phyloP scores from a whole-genome alignment of 2,329 filamentous ascomycete genomes.

The Colletotrichum graminicola region DNA sequence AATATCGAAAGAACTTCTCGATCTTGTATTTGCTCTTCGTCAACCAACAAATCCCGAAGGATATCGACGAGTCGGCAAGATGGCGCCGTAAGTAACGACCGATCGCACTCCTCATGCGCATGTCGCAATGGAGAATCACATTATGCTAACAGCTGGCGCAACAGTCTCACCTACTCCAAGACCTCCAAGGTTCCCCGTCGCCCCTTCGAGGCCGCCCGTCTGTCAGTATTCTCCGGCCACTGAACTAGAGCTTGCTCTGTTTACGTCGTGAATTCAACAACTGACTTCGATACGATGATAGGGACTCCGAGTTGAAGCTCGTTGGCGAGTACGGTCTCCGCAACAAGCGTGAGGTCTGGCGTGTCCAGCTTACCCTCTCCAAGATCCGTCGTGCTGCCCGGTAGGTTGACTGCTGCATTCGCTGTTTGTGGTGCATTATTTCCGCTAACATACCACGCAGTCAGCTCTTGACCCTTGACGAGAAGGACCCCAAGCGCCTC shows the following conservation, averaged over 20 bases:
- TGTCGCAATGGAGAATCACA: background rate
- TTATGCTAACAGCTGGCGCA: constrained; percentile 41
- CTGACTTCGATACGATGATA: constrained; percentile 73
- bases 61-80: constrained; percentile 51
- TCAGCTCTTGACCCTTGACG: constrained; percentile 99
- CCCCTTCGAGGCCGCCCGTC: constrained; percentile 99
- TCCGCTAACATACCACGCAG: constrained; percentile 61
- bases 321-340: constrained; percentile 99
- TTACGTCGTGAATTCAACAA: constrained; percentile 83
- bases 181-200: constrained; percentile 99
- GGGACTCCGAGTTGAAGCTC: constrained; percentile 99
- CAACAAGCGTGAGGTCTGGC: constrained; percentile 99
- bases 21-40: constrained; percentile 38
- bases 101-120: background rate
- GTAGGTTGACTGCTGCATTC: constrained; percentile 63
- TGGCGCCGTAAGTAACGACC: constrained; percentile 56
- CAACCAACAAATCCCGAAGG: constrained; percentile 47
- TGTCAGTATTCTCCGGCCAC: constrained; percentile 98
- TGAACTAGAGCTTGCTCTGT: constrained; percentile 98
- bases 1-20: constrained; percentile 28
- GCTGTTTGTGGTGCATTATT: background rate
- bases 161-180: constrained; percentile 87
- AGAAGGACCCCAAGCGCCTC: constrained; percentile 99
- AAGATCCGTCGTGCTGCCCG: constrained; percentile 99
- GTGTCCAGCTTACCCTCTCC: constrained; percentile 98